Base-by-base conservation (phyloP, 805 yeast species). In the Isabelozyma heimii region DNA sequence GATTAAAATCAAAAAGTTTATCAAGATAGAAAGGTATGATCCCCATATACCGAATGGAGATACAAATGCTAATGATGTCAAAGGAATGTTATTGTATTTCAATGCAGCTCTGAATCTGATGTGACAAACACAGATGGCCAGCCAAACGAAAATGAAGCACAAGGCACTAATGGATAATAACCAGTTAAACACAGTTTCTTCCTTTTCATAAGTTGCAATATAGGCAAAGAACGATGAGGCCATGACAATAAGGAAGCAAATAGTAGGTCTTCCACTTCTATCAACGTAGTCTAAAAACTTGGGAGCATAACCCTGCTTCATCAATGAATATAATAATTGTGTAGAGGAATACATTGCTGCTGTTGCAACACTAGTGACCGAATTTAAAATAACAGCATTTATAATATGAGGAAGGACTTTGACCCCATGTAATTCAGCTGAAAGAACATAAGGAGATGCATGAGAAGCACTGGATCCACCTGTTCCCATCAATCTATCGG, bases 341-440 rank as follows among this genome's bases (percentile, higher is more conserved):
- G 64, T 56, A 16, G 62, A 57, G 37, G 60, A 55, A 60, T 63
- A 63, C 66, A 62, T 63, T 52, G 66, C 66, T 13, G 67, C 67
- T 10, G 67, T 61, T 5, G 45, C 66, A 27, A 63, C 68, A 4
- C 65, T 60, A 5, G 67, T 63, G 27, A 63, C 67, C 5, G 67
- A 62, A 51, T 60, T 57, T 52, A 63, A 58, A 30, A 63, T 63
- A 35, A 63, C 65, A 4, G 66, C 65, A 46, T 63, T 63, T 50
- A 62, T 62, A 47, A 63, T 63, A 49, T 60, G 63, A 4, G 67
- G 67, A 30, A 62, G 48, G 12, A 61, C 66, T 48, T 55, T 55
- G 37, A 63, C 59, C 13, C 63, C 63, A 47, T 63, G 63, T 33
- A 63, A 38, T 42, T 56, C 53, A 9, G 68, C 68, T 9, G 68